Conservation (phyloP, 495 filamentous ascomycete genomes). For the Mycothermus thermophilus region DNA sequence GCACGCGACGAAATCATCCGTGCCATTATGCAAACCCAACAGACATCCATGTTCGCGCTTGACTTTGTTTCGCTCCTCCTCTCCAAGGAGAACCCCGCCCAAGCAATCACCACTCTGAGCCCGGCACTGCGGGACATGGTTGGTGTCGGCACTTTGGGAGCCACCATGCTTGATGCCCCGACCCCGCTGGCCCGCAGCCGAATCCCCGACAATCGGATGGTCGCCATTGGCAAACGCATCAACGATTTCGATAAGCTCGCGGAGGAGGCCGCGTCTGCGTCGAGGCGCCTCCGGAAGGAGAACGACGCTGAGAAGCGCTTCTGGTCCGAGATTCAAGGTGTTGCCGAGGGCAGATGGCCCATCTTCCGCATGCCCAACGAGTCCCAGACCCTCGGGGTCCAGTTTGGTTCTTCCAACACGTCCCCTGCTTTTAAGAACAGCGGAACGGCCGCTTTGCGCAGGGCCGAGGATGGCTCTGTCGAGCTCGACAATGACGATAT, state of each 20-base stretch:
- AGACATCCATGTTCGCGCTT: slow-evolving; percentile 23
- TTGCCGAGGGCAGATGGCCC: slow-evolving; percentile 76
- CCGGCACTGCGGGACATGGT: slow-evolving; percentile 50
- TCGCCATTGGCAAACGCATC: slow-evolving; percentile 67
- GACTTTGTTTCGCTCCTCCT: slow-evolving; percentile 78
- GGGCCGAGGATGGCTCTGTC: slow-evolving; percentile 60
- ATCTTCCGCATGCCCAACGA: slow-evolving; percentile 60
- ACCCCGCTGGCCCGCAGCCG: slow-evolving; percentile 40
- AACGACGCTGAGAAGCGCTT: slow-evolving; percentile 67
- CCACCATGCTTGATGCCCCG: slow-evolving; percentile 48
- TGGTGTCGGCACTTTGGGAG: slow-evolving; percentile 62
- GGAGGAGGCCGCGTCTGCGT: slow-evolving; percentile 58
- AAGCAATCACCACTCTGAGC: slow-evolving; percentile 56
- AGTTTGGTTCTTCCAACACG: slow-evolving; percentile 79
- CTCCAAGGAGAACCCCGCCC: slow-evolving; percentile 57
- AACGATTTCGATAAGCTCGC: slow-evolving; percentile 61
- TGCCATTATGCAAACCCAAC: slow-evolving; percentile 32
- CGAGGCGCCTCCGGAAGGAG: slow-evolving; percentile 58
- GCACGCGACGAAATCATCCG: slow-evolving; percentile 41
- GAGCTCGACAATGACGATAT: slow-evolving; percentile 55
- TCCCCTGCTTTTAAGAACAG: slow-evolving; percentile 60
- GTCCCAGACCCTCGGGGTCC: slow-evolving; percentile 61
- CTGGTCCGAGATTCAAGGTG: slow-evolving; percentile 71
- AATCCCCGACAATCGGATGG: slow-evolving; percentile 39
- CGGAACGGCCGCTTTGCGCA: slow-evolving; percentile 62